These are phyloP conservation scores for Chlorella sorokiniana DNA, from an alignment of 139 green algal species.

Conservation along the genomic window DNA sequence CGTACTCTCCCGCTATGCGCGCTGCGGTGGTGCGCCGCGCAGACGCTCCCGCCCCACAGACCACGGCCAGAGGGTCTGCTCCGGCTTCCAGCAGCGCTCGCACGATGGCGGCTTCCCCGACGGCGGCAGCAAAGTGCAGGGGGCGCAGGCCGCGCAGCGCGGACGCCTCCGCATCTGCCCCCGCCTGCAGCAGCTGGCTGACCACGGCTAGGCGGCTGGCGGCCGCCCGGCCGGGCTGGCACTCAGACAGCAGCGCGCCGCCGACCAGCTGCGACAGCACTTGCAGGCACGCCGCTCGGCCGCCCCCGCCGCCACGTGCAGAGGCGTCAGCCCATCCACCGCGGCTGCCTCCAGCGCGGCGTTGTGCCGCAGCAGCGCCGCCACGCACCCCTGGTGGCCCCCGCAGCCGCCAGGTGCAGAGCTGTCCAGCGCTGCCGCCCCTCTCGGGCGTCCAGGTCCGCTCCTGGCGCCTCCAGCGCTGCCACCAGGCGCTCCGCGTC, in stretches of 20 bases:
- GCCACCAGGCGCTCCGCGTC: background rate
- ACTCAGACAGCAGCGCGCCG: background rate
- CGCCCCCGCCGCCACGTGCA: background rate
- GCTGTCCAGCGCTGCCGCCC: background rate
- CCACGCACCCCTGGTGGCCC: background rate
- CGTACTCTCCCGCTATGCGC: background rate
- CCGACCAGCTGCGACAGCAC: background rate
- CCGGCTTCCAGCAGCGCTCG: background rate
- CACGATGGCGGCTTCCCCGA: background rate
- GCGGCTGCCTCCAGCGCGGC: background rate
- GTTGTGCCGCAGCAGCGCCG: background rate
- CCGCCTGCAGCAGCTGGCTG: background rate
- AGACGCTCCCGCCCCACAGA: no score
- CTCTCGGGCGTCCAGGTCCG: background rate
- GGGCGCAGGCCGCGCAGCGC: background rate
- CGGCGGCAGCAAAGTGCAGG: background rate
- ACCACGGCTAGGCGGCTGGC: background rate
- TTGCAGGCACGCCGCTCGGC: background rate
- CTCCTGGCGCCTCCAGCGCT: background rate
- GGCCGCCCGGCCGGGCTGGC: background rate
- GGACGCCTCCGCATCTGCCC: background rate
- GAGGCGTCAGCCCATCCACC: background rate
- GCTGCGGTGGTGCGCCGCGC: background rate
- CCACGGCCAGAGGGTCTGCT: no score
- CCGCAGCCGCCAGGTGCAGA: background rate